Conservation (phyloP, 139 green algal species). For the Tetraselmis striata region DNA sequence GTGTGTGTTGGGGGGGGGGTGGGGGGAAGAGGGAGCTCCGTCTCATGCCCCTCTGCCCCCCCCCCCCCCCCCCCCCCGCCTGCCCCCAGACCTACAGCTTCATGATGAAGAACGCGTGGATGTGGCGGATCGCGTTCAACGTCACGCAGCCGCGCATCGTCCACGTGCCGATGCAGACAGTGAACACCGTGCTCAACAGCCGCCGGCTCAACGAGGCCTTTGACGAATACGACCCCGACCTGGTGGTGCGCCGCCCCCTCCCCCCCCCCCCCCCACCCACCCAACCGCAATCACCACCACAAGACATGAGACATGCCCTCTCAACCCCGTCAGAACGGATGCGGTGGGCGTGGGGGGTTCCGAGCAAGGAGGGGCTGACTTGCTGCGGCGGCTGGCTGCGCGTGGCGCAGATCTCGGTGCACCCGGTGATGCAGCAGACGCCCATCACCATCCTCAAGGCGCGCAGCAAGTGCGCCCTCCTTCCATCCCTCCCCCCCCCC, state of each 20-base stretch:
- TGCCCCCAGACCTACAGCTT: conserved; percentile 74
- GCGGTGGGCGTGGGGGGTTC: too few species aligned
- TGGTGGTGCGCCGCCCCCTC: conserved; percentile 25
- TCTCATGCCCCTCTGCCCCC: too few species aligned
- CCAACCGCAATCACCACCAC: too few species aligned
- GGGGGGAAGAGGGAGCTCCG: not conserved
- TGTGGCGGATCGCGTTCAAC: conserved; percentile 66
- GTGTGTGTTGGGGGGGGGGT: not conserved
- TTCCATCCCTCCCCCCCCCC: not conserved
- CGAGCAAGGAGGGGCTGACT: too few species aligned
- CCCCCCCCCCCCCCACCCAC: too few species aligned
- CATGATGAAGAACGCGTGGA: conserved; percentile 72
- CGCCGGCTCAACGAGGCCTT: conserved; percentile 36
- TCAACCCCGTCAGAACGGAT: too few species aligned
- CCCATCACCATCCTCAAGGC: conserved; percentile 57
- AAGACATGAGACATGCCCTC: too few species aligned
- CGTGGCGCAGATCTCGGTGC: conserved; percentile 83
- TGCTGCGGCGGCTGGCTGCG: too few species aligned
- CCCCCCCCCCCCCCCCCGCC: too few species aligned
- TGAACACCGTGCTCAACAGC: conserved; percentile 32
- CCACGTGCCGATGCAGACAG: conserved; percentile 61
- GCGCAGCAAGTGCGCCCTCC: conserved; percentile 22
- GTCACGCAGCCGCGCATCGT: conserved; percentile 56
- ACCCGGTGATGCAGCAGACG: conserved; percentile 95
- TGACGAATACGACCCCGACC: conserved; percentile 57